Base-by-base conservation (phyloP, 495 filamentous ascomycete species). In the Penicillium steckii region DNA sequence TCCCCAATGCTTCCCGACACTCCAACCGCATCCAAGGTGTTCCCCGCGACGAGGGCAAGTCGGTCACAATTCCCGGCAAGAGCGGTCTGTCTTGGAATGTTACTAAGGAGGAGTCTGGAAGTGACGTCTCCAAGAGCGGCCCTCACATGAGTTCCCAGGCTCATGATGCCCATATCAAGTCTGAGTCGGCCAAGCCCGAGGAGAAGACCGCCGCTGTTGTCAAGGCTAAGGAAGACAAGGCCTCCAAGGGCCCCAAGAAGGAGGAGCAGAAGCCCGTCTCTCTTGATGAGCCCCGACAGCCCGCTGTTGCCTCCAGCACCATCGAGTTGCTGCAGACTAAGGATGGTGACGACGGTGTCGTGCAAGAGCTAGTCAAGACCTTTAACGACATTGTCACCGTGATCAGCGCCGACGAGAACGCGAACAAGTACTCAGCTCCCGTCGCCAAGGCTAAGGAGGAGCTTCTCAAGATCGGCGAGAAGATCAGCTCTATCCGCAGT, bases 331-430 rank as follows among this genome's bases (percentile, higher is more conserved):
- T 96, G 25, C 79, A 83, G 43, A 78, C 92, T 30, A 74, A 78
- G 46, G 80, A 85, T 57, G 89, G 88, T 49, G 82, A 86, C 50
- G 94, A 97, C 60, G 85, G 89, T 4, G 76, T 96, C 19, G 89
- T 97, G 4, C 90, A 95, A 70, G 89, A 97, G 63, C 75, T 98
- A n/a, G 88, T 94, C 48, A 93, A 89, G 73, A 91, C 94, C 63
- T 79, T 97, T 56, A 98, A 98, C 71, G 89, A 93, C 69, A 87
- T 98, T 65, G 96, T 98, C 66, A 84, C 88, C 1, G 88, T 93
- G 25, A 84, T 97, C 49, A 96, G 96, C 67, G 85, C 87, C 47
- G 91, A 95, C 60, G 72, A 72, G 46, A 83, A 87, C 48, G 79
- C 83, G 47, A 72, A 76, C 55, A 90, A 86, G 66, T 96, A 92